Evolutionary conservation across 495 filamentous ascomycete species (phyloP).

Genomic region (Xeromyces bisporus): DNA sequence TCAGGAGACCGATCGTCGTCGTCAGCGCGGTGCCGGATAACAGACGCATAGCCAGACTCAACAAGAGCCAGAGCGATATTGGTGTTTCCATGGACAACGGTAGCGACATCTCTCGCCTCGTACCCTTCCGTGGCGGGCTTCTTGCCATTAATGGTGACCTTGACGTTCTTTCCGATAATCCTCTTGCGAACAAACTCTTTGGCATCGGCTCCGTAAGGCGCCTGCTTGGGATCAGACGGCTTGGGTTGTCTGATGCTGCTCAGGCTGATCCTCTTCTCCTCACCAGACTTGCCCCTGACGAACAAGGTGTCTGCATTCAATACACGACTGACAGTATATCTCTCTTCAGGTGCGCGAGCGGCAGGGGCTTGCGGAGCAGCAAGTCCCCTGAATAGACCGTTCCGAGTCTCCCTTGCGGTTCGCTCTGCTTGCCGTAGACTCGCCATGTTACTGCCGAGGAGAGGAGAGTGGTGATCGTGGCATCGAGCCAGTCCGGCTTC

Average conservation of each 20-base stretch:
- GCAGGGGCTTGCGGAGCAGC: constrained; percentile 40
- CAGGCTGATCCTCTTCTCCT: constrained; percentile 77
- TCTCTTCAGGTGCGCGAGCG: constrained; percentile 39
- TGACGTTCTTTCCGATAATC: constrained; percentile 88
- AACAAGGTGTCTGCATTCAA: constrained; percentile 80
- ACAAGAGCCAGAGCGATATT: constrained; percentile 75
- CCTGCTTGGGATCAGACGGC: constrained; percentile 59
- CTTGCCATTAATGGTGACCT: constrained; percentile 73
- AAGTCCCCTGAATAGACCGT: constrained; percentile 63
- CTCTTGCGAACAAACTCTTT: constrained; percentile 92
- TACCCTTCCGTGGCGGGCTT: constrained; percentile 79
- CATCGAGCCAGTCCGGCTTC: constrained; percentile 80
- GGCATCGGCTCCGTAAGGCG: constrained; percentile 77
- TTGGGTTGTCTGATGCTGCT: constrained; percentile 90
- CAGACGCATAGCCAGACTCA: constrained; percentile 80
- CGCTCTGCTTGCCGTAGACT: constrained; percentile 75
- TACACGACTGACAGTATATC: constrained; percentile 70
- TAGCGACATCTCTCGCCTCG: constrained; percentile 87
- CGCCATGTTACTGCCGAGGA: constrained; percentile 77
- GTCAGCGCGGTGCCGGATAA: constrained; percentile 83
- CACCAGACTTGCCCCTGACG: constrained; percentile 63
- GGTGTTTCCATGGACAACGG: constrained; percentile 64
- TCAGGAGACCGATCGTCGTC: constrained; percentile 83
- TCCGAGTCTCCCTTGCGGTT: constrained; percentile 53
- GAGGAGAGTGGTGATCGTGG: constrained; percentile 80